phyloP scores from a whole-genome alignment of 2,329 filamentous ascomycete genomes.

The Fusarium sp. region DNA sequence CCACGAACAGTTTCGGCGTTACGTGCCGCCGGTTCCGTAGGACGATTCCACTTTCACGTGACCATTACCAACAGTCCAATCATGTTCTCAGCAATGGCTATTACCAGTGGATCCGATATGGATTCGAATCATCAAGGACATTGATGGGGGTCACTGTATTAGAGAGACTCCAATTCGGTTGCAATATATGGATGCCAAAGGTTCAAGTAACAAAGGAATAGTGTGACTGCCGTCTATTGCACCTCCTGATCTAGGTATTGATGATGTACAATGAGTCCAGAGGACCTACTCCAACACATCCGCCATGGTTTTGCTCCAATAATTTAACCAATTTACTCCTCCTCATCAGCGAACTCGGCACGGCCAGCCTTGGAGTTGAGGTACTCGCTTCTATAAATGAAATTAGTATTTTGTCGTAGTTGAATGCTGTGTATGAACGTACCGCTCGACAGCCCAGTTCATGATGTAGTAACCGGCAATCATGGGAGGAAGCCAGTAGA shows the following conservation, averaged over 20 bases:
- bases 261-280: constrained; percentile 53
- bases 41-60: constrained; percentile 15
- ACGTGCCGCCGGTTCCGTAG: constrained; percentile 45
- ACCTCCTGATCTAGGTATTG: constrained; percentile 48
- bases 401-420: constrained; percentile 10
- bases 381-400: constrained; percentile 73
- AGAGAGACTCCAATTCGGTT: background rate
- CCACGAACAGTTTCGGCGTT: constrained; percentile 40
- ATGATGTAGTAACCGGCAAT: constrained; percentile 82
- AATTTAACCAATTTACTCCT: constrained; percentile 50
- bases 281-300: constrained; percentile 46
- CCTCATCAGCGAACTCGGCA: constrained; percentile 59
- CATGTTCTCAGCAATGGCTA: constrained; percentile 32
- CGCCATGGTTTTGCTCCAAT: constrained; percentile 19
- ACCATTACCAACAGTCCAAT: constrained; percentile 17
- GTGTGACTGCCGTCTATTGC: constrained; percentile 49
- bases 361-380: constrained; percentile 82
- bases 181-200: background rate
- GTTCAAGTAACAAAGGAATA: constrained; percentile 33
- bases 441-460: constrained; percentile 93
- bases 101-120: constrained; percentile 29
- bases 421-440: constrained; percentile 47
- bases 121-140: background rate
- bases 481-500: constrained; percentile 87
- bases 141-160: constrained; percentile 1